A percentile compares a stretch with the other conserved stretches of the same genome.
Conservation (phyloP, 345 rosid species). For the Melastoma malabathricum region DNA sequence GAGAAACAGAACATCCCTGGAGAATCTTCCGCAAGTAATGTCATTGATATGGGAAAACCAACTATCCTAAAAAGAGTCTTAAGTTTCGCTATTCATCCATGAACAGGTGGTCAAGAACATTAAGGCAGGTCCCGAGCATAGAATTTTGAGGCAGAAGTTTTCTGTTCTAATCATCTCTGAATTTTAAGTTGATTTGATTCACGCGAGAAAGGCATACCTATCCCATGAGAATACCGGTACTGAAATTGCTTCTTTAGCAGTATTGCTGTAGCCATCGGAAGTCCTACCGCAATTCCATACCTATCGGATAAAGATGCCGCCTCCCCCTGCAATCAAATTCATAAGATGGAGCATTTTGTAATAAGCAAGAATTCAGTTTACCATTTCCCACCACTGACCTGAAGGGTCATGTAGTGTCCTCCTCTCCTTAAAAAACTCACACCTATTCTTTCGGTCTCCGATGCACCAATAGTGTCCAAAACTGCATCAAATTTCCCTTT, state of each 20-base stretch:
- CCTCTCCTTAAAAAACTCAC: conserved; percentile 64
- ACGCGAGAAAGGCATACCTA: conserved; percentile 34
- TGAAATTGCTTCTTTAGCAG: conserved; percentile 64
- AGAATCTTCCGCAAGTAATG: too few species aligned
- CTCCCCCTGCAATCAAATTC: conserved; percentile 48
- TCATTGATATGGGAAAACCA: too few species aligned
- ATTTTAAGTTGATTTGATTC: not conserved
- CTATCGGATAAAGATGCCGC: conserved; percentile 77
- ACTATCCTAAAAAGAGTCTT: too few species aligned
- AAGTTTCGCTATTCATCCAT: too few species aligned
- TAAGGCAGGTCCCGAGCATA: too few species aligned
- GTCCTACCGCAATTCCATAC: conserved; percentile 68
- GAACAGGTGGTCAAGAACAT: too few species aligned
- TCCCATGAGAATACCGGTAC: conserved; percentile 67
- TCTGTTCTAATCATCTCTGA: not conserved
- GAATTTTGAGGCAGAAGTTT: not conserved
- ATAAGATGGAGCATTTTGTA: not conserved
- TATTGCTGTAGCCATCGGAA: conserved; percentile 66
- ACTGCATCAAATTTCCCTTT: conserved; percentile 86
- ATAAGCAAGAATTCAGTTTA: not conserved
- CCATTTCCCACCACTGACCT: conserved; percentile 21
- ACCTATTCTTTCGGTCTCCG: conserved; percentile 77
- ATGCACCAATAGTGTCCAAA: conserved; percentile 84
- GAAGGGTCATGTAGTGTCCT: conserved; percentile 92
- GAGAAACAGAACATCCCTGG: too few species aligned